Evolutionary conservation across 140 eudicot genomes (phyloP).

Genomic region (Anethum foeniculum): DNA sequence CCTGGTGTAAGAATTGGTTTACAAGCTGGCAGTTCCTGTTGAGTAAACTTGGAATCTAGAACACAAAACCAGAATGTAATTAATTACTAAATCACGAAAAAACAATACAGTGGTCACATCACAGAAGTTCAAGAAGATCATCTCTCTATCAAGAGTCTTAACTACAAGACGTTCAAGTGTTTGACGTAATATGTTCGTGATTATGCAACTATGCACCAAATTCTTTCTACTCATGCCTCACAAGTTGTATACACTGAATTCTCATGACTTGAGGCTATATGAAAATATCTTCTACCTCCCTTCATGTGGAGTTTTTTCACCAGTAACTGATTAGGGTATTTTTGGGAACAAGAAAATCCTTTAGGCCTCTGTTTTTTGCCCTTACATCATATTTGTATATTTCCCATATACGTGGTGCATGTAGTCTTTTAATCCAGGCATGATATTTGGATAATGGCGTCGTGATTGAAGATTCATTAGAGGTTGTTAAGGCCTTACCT

Average conservation of each 20-base stretch:
- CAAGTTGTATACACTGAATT: background rate
- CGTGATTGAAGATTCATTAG: too few species aligned
- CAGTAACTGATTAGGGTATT: too few species aligned
- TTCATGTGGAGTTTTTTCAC: too few species aligned
- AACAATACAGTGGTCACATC: background rate
- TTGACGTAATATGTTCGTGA: background rate
- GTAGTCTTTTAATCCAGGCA: too few species aligned
- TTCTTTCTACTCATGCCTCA: background rate
- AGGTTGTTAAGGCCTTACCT: too few species aligned
- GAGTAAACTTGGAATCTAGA: slow-evolving; percentile 40
- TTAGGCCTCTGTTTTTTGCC: too few species aligned
- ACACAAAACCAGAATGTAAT: background rate
- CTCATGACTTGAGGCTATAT: too few species aligned
- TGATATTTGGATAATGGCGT: too few species aligned
- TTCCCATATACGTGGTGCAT: too few species aligned
- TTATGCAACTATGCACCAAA: background rate
- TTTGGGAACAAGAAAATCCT: too few species aligned
- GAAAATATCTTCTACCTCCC: too few species aligned
- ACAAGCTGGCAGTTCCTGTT: slow-evolving; percentile 80
- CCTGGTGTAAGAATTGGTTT: slow-evolving; percentile 71
- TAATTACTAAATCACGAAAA: background rate
- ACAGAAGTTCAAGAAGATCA: background rate
- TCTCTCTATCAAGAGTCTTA: background rate
- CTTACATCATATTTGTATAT: too few species aligned
- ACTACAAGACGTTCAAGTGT: background rate